Conservation (phyloP, 371 early-diverging fungal genomes). For the Circinella umbellata region DNA sequence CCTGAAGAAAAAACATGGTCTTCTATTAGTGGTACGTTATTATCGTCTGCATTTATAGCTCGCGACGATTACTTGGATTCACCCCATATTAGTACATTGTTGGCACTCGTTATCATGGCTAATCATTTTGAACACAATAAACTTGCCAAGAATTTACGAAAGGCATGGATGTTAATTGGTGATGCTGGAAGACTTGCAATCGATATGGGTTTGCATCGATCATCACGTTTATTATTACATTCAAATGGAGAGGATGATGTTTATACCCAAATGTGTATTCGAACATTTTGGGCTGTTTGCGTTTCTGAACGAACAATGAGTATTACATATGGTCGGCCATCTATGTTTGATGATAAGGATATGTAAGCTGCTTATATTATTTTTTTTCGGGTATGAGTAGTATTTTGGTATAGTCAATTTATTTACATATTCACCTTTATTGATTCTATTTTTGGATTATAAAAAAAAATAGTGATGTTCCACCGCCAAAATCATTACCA, state of each 20-base stretch:
- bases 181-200: constrained; percentile 45
- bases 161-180: constrained; percentile 46
- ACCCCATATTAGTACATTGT: constrained; percentile 37
- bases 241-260: constrained; percentile 3
- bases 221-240: constrained; percentile 3
- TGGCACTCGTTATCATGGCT: constrained; percentile 39
- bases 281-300: constrained; percentile 48
- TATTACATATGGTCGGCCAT: constrained; percentile 47
- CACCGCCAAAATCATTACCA: constrained; percentile 2
- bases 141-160: constrained; percentile 24
- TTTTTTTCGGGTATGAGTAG: neutral
- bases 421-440: neutral
- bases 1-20: neutral
- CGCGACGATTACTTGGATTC: constrained; percentile 33
- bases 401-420: neutral
- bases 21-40: neutral
- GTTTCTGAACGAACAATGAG: constrained; percentile 46
- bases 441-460: neutral
- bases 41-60: neutral
- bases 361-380: constrained; percentile 28
- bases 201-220: constrained; percentile 51
- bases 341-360: constrained; percentile 50
- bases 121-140: constrained; percentile 43
- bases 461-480: constrained; percentile 4
- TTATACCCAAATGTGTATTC: constrained; percentile 34